Evolutionary conservation across 2,329 filamentous ascomycete genomes (phyloP), one percentile per base, ranked within the genome.

Genomic region (Thelonectria rubi): DNA sequence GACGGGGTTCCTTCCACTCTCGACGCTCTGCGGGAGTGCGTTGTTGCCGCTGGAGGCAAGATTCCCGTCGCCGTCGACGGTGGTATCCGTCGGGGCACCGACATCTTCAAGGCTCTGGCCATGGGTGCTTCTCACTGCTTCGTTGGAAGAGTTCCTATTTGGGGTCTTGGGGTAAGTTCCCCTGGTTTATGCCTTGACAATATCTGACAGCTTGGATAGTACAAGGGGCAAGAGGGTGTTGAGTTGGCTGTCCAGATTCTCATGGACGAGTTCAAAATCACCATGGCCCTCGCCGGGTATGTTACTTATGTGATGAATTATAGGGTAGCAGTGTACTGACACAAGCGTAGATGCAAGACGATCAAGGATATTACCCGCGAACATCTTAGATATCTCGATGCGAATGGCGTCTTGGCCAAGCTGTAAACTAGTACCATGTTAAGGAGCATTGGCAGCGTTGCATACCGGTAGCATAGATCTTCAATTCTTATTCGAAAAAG

Each of bases 1-100:
- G 73, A 77, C 30, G 84, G 71, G 69, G 78, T 81, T 0, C 81
- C 85, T 5, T 77, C 87, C 0, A 82, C 84, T 0, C 78, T 91
- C 20, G 74, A 89, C 48, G 82, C 86, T 0, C 73, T 91, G 2
- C 74, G 91, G 1, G 88, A 91, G 74, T 90, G 67, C 85, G 86
- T 59, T 80, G 81, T 68, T 82, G 82, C 66, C 84, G 84, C 50
- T 85, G 87, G 0, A 77, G 81, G 83, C 30, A 77, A 77, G 57
- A 80, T 90, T 73, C 86, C 90, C 69, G 82, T 91, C 1, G 86
- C 83, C 50, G 78, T 73, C 1, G 72, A 76, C 17, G 73, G 73
- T 10, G 74, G 74, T 2, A 68, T 76, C 10, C 63, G 73, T 14
- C 68, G 69, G 14, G 73, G 73, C 2, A 72, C 71, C 11, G 74